phyloP scores from a whole-genome alignment of 2,329 filamentous ascomycete genomes.

The Monilinia vaccinii-corymbosi region DNA sequence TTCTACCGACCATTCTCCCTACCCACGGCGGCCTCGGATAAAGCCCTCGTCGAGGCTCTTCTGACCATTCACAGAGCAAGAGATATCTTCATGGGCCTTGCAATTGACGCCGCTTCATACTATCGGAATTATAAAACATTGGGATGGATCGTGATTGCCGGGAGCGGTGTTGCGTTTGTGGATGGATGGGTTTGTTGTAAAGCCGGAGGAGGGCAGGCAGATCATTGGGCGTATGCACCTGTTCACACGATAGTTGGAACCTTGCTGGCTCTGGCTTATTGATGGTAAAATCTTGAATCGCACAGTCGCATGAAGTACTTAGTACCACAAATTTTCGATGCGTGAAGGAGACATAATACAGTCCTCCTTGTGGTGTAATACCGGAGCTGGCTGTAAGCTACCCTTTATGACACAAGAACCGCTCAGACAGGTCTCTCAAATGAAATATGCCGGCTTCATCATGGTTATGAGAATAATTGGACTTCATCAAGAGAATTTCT shows the following conservation, averaged over 20 bases:
- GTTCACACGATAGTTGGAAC: not conserved
- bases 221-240: conserved; percentile 32
- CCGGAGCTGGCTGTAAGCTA: not conserved
- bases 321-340: not conserved
- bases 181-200: conserved; percentile 37
- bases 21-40: not conserved
- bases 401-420: not conserved
- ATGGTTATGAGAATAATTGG: not conserved
- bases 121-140: conserved; percentile 33
- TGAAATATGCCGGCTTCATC: too few species aligned
- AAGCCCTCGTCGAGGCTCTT: conserved; percentile 34
- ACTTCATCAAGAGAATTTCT: not conserved
- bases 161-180: conserved; percentile 34
- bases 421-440: not conserved
- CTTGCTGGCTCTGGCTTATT: not conserved
- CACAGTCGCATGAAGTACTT: not conserved
- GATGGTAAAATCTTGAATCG: not conserved
- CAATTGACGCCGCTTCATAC: conserved; percentile 32
- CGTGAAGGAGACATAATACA: not conserved
- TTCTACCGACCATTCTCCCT: conserved; percentile 28
- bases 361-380: not conserved
- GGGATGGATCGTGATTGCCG: conserved; percentile 36
- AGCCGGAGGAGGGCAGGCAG: conserved; percentile 35
- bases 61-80: conserved; percentile 40
- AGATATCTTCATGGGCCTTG: conserved; percentile 40